Percentiles rank a stretch among this genome's conserved stretches.
These are phyloP conservation scores for Wickerhamiella cacticola DNA, from an alignment of 805 yeast species.

Conservation along the genomic window DNA sequence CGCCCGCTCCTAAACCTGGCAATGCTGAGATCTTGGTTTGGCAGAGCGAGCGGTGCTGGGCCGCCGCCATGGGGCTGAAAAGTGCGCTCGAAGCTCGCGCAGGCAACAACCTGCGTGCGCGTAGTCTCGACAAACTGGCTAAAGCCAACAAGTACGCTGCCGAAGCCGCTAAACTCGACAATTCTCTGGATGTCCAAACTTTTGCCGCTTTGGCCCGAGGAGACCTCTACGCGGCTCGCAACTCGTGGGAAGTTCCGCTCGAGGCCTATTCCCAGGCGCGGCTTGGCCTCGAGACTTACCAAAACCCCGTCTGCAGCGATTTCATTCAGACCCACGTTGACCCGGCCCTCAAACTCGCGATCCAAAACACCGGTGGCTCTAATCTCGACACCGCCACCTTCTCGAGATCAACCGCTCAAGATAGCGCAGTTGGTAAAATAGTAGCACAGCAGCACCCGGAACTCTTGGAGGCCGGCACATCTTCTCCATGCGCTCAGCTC, in stretches of 20 bases:
- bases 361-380: conserved; percentile 32
- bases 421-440: conserved; percentile 32
- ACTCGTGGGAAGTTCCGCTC: conserved; percentile 45
- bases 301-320: conserved; percentile 38
- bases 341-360: conserved; percentile 49
- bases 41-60: conserved; percentile 65
- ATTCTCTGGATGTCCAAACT: conserved; percentile 15
- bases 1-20: conserved; percentile 33
- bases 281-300: conserved; percentile 46
- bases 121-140: conserved; percentile 54
- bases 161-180: conserved; percentile 28
- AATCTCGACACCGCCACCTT: conserved; percentile 9
- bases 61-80: conserved; percentile 55
- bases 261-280: conserved; percentile 47
- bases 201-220: conserved; percentile 22
- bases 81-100: conserved; percentile 42
- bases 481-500: conserved; percentile 26
- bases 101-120: conserved; percentile 35
- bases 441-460: conserved; percentile 30
- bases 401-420: conserved; percentile 1
- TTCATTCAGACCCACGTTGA: conserved; percentile 49
- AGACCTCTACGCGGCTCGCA: conserved; percentile 45
- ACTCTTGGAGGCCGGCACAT: conserved; percentile 19
- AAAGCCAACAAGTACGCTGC: conserved; percentile 41
- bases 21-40: conserved; percentile 50